Base-by-base conservation (phyloP, 441 rosid genomes). In the Bruguiera hainesii region DNA sequence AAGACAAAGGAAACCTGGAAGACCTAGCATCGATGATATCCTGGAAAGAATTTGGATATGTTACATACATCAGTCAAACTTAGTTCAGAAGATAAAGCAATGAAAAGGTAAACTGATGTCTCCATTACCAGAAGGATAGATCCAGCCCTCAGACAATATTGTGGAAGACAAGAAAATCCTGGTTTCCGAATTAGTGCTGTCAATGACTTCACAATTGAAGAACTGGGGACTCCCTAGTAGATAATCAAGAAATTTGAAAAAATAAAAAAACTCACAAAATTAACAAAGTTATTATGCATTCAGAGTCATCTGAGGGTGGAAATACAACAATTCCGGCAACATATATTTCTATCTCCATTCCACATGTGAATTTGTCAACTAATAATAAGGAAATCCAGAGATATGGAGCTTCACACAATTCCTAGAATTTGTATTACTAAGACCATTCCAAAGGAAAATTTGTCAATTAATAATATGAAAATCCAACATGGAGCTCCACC, bases 21-120 rank as follows among this genome's bases (percentile, higher is more conserved):
- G 90, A 76, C 73, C 83, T 88, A 67, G 79, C 76, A 66, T 90
- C 95, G 69, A 95, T 61, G 76, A 95, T 82, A 75, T 90, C 99
- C 99, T 92, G 83, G 69, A 80, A 69, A 74, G 67, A 70, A 70
- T 30, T 15, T 57, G 72, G 68, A 59, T 8, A 69, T 60, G 51
- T 55, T 55, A 10, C 58, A 55, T 55, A 4, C 15, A 55, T 20
- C 16, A 23, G 58, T 20, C 25, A 55, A 9, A 20, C 18, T 3
- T 2, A 15, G 55, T 63, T 20, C 58, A 56, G 53, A 60, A 55
- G 37, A 55, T 46, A 33, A 56, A 56, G 68, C 28, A 33, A 69
- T 18, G 66, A 71, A 49, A 33, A 25, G 42, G 19, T 35, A 33
- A 67, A 68, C 39, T 18, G 58, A 55, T 21, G 66, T 58, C 8